A percentile compares a stretch with the other conserved stretches of the same genome.
phyloP scores from a whole-genome alignment of 2,329 filamentous ascomycete genomes.

The Grosmannia huntii region DNA sequence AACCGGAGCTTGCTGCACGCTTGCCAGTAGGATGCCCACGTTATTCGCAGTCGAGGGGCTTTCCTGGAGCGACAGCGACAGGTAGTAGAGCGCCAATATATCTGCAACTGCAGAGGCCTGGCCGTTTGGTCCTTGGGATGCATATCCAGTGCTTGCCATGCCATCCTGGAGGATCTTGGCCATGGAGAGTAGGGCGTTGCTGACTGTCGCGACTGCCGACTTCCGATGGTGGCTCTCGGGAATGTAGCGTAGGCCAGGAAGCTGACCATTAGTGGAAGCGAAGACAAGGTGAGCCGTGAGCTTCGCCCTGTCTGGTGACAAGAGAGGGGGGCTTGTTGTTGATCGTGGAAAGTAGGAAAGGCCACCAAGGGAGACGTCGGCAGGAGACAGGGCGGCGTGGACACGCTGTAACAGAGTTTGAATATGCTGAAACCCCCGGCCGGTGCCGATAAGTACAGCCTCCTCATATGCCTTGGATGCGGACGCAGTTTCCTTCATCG shows the following conservation, averaged over 20 bases:
- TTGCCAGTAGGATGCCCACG: constrained; percentile 90
- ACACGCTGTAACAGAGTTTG: constrained; percentile 69
- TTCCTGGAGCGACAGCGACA: constrained; percentile 85
- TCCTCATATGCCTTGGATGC: constrained; percentile 90
- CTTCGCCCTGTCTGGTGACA: constrained; percentile 73
- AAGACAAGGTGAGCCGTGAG: constrained; percentile 78
- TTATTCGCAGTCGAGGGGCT: constrained; percentile 98
- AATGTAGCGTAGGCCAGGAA: constrained; percentile 68
- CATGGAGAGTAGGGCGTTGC: constrained; percentile 85
- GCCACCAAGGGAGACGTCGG: constrained; percentile 15
- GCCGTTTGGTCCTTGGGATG: constrained; percentile 35
- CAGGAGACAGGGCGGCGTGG: constrained; percentile 51
- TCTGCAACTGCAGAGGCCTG: constrained; percentile 72
- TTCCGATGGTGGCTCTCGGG: constrained; percentile 58
- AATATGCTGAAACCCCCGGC: constrained; percentile 56
- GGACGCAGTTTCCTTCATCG: constrained; percentile 64
- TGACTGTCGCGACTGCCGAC: constrained; percentile 82
- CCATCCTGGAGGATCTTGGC: constrained; percentile 97
- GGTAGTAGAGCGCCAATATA: constrained; percentile 87
- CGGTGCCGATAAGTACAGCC: constrained; percentile 78
- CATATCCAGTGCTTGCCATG: constrained; percentile 59
- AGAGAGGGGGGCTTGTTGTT: constrained; percentile 52
- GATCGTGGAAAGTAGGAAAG: constrained; percentile 7
- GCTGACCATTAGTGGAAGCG: constrained; percentile 51
- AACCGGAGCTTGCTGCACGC: constrained; percentile 58